Conservation (phyloP, 352 stramenopile genomes). For the Peronosclerospora sorghi region DNA sequence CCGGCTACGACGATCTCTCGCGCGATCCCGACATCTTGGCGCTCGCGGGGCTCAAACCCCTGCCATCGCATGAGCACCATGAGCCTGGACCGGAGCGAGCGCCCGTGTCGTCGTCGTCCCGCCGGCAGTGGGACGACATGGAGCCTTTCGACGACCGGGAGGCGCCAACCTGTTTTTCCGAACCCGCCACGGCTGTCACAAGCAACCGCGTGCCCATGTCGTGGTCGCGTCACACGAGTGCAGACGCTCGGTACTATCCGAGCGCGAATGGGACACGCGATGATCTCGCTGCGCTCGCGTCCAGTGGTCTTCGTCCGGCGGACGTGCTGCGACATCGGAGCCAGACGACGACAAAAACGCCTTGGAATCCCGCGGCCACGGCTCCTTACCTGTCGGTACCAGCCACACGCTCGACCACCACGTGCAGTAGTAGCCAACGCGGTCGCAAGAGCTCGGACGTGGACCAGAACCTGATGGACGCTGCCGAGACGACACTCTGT, state of each 20-base stretch:
- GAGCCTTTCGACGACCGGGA: slow-evolving; percentile 2
- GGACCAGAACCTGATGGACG: too few relatives aligned
- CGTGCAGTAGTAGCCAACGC: too few relatives aligned
- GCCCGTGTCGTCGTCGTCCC: slow-evolving; percentile 1
- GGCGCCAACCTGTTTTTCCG: not conserved
- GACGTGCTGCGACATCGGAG: slow-evolving; percentile 24
- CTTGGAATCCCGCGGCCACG: slow-evolving; percentile 16
- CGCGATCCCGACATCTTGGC: slow-evolving; percentile 43
- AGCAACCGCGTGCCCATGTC: slow-evolving; percentile 1
- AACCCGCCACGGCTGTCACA: slow-evolving; percentile 6
- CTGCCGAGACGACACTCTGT: too few relatives aligned
- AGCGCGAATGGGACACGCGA: slow-evolving; percentile 10
- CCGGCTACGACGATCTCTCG: slow-evolving; percentile 29
- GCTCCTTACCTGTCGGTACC: slow-evolving; percentile 7
- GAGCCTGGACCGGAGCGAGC: slow-evolving; percentile 7
- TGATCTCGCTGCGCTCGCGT: slow-evolving; percentile 3
- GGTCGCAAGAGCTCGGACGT: too few relatives aligned
- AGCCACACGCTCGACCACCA: too few relatives aligned
- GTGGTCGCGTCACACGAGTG: slow-evolving; percentile 8
- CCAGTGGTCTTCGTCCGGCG: slow-evolving; percentile 11
- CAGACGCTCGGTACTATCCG: slow-evolving; percentile 12
- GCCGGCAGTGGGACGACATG: slow-evolving; percentile 9
- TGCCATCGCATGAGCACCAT: slow-evolving; percentile 15
- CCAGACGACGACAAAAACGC: slow-evolving; percentile 9
- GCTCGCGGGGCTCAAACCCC: slow-evolving; percentile 29